Conservation (phyloP, 169 alveolate genomes). For the Plasmodium falciparum region DNA sequence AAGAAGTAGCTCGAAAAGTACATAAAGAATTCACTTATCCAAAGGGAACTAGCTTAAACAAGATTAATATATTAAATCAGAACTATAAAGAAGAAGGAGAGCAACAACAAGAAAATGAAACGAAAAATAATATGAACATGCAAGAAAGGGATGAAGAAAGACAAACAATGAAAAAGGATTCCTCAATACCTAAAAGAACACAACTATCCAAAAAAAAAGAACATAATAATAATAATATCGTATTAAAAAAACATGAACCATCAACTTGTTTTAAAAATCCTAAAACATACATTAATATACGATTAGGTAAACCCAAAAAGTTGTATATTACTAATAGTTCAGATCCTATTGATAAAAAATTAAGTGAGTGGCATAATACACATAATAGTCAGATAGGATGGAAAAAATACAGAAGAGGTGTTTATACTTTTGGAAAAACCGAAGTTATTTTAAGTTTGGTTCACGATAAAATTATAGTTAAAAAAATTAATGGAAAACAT, state of each 20-base stretch:
- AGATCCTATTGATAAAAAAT: slow-evolving; percentile 76
- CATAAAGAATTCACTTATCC: background rate
- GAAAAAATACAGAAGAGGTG: slow-evolving; percentile 71
- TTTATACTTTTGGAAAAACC: slow-evolving; percentile 58
- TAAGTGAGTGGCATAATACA: slow-evolving; percentile 72
- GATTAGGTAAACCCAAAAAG: slow-evolving; percentile 75
- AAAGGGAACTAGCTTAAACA: background rate
- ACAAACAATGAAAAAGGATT: background rate
- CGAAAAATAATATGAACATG: background rate
- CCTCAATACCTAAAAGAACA: slow-evolving; percentile 26
- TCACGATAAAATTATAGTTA: slow-evolving; percentile 74
- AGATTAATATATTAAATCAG: background rate
- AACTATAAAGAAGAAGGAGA: slow-evolving; percentile 11
- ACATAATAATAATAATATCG: background rate
- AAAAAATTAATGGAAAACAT: slow-evolving; percentile 59
- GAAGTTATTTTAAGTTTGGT: slow-evolving; percentile 64
- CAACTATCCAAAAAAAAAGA: slow-evolving; percentile 39
- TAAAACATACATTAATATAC: slow-evolving; percentile 64
- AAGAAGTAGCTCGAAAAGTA: background rate
- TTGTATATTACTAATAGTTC: slow-evolving; percentile 48
- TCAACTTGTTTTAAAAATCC: slow-evolving; percentile 59
- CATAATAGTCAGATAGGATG: slow-evolving; percentile 73
- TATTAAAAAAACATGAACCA: slow-evolving; percentile 64
- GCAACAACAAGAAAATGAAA: background rate
- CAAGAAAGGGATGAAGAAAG: background rate